phyloP scores from a whole-genome alignment of 768 basidiomycete species.

The Tulasnella sp. region DNA sequence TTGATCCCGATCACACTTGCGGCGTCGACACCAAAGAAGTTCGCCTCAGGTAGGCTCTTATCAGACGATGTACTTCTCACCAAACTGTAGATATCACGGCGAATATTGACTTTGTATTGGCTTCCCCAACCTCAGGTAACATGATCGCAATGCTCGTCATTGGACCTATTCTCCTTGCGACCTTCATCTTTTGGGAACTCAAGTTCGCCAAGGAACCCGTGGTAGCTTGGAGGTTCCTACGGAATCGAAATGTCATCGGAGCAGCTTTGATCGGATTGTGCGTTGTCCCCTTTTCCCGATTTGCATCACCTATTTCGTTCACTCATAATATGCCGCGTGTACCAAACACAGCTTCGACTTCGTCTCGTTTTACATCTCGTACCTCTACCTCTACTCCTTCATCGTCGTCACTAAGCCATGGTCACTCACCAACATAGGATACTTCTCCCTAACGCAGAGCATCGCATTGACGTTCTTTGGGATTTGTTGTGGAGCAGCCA shows the following conservation, averaged over 20 bases:
- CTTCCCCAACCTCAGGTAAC: slow-evolving; percentile 29
- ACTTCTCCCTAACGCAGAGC: slow-evolving; percentile 52
- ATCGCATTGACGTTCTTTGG: slow-evolving; percentile 53
- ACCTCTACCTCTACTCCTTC: slow-evolving; percentile 63
- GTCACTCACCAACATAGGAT: slow-evolving; percentile 45
- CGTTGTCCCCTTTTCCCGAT: slow-evolving; percentile 39
- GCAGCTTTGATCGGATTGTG: slow-evolving; percentile 52
- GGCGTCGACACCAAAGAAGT: background rate
- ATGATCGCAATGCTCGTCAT: slow-evolving; percentile 43
- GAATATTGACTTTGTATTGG: too few species aligned
- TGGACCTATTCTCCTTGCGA: slow-evolving; percentile 35
- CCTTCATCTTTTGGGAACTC: slow-evolving; percentile 38
- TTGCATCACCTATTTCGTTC: background rate
- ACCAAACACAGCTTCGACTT: background rate
- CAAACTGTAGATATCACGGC: too few species aligned
- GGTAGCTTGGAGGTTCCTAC: slow-evolving; percentile 46
- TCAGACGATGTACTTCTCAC: too few species aligned
- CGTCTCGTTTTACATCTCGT: slow-evolving; percentile 42
- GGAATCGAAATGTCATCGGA: slow-evolving; percentile 47
- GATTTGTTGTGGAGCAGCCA: slow-evolving; percentile 45
- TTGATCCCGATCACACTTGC: background rate
- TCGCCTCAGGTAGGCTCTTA: background rate
- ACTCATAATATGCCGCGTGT: background rate
- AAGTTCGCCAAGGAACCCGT: slow-evolving; percentile 47
- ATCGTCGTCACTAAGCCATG: slow-evolving; percentile 41